Percentiles rank a stretch among this genome's conserved stretches.
Conservation (phyloP, 2,329 filamentous ascomycete species). For the Simplicillium aogashimaense region DNA sequence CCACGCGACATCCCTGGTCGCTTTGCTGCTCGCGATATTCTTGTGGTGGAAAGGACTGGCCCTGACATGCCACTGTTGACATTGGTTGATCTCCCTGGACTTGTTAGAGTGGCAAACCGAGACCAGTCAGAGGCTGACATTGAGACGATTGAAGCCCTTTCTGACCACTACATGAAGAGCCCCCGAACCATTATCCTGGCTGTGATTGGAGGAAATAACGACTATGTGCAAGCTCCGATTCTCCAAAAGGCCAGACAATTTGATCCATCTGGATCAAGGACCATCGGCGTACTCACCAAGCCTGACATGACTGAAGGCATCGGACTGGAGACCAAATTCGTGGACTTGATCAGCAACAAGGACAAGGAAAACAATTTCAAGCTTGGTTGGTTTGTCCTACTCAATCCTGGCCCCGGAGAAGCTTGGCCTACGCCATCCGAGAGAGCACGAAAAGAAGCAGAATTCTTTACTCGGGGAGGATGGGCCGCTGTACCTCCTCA, state of each 20-base stretch:
- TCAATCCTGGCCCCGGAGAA: slow-evolving; percentile 38
- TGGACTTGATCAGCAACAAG: slow-evolving; percentile 40
- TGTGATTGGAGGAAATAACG: slow-evolving; percentile 44
- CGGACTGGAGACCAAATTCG: slow-evolving; percentile 42
- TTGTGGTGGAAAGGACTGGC: slow-evolving; percentile 49
- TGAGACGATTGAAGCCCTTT: slow-evolving; percentile 39
- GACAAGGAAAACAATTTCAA: slow-evolving; percentile 39
- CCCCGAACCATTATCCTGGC: slow-evolving; percentile 44
- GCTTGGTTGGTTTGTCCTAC: slow-evolving; percentile 40
- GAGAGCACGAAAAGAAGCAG: slow-evolving; percentile 29
- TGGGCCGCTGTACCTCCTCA: slow-evolving; percentile 36
- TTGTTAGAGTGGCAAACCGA: slow-evolving; percentile 43
- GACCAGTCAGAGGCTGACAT: slow-evolving; percentile 44
- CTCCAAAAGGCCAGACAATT: slow-evolving; percentile 40
- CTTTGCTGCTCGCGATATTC: slow-evolving; percentile 41
- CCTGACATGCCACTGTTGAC: slow-evolving; percentile 50
- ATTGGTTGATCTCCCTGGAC: slow-evolving; percentile 50
- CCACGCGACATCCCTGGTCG: slow-evolving; percentile 38
- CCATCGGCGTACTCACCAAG: slow-evolving; percentile 42
- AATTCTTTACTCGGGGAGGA: slow-evolving; percentile 39
- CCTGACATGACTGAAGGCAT: slow-evolving; percentile 43
- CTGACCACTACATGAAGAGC: slow-evolving; percentile 45
- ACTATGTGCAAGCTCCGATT: slow-evolving; percentile 42
- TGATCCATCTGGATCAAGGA: slow-evolving; percentile 36
- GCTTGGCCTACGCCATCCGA: slow-evolving; percentile 31